phyloP scores from a whole-genome alignment of 192 early-diverging fungal genomes.

The Podila verticillata region DNA sequence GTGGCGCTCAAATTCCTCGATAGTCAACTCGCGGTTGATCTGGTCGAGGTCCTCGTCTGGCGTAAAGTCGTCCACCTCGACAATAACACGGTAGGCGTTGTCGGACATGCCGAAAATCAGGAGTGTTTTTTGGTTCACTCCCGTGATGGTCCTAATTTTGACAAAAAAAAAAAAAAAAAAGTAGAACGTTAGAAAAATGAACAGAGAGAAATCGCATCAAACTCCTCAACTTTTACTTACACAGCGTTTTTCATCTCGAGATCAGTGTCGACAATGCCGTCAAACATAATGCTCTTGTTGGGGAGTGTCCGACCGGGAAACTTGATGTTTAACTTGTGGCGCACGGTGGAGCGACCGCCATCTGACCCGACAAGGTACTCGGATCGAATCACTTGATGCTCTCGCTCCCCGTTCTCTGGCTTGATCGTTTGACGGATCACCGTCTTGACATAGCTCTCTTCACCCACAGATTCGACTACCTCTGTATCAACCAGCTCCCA shows the following conservation, averaged over 20 bases:
- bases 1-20: constrained; percentile 9
- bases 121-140: constrained; percentile 25
- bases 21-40: constrained; percentile 7
- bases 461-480: constrained; percentile 4
- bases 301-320: constrained; percentile 12
- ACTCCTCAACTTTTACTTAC: constrained; percentile 4
- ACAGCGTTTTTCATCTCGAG: constrained; percentile 2
- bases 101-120: constrained; percentile 23
- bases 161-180: background rate
- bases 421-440: constrained; percentile 1
- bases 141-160: constrained; percentile 22
- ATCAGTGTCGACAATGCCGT: too few relatives aligned
- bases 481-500: constrained; percentile 45
- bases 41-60: constrained; percentile 18
- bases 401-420: constrained; percentile 4
- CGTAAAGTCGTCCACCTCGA: background rate
- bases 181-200: background rate
- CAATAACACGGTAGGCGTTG: constrained; percentile 24
- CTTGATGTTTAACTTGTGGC: constrained; percentile 14
- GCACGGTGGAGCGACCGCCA: constrained; percentile 19
- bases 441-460: constrained; percentile 3
- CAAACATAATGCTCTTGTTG: background rate
- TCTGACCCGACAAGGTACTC: constrained; percentile 24
- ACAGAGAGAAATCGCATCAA: background rate
- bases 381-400: constrained; percentile 5